These are phyloP conservation scores for Pisolithus thermaeus DNA, from an alignment of 1,284 basidiomycete genomes.

Conservation along the genomic window DNA sequence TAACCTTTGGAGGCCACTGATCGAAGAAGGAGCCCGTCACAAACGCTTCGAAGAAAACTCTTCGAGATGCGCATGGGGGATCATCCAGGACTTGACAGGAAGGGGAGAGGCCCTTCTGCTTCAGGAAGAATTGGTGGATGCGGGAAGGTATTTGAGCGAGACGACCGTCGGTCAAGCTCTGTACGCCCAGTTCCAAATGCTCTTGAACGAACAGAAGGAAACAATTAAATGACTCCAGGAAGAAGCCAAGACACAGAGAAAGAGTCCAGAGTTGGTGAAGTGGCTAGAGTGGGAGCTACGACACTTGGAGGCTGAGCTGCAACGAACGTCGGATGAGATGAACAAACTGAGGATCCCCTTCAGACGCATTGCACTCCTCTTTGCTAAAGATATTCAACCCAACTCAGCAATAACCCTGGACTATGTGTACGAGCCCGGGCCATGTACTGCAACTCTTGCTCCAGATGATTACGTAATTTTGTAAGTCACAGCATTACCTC, in stretches of 20 bases:
- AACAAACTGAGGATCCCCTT: constrained; percentile 13
- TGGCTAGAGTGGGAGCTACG: constrained; percentile 7
- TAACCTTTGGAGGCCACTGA: constrained; percentile 21
- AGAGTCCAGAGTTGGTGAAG: constrained; percentile 2
- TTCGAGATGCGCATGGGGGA: constrained; percentile 1
- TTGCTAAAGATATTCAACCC: too few species aligned
- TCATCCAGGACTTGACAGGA: constrained; percentile 4
- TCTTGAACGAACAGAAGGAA: not conserved
- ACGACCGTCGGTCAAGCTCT: constrained; percentile 16
- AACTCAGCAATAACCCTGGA: too few species aligned
- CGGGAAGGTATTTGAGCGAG: constrained; percentile 13
- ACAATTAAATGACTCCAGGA: not conserved
- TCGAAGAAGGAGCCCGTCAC: constrained; percentile 28
- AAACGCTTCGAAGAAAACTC: constrained; percentile 9
- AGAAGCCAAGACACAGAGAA: not conserved
- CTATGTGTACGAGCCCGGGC: too few species aligned
- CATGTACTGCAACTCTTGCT: too few species aligned
- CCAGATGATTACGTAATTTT: too few species aligned
- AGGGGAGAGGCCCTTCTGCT: constrained; percentile 6
- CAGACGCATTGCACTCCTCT: constrained; percentile 10
- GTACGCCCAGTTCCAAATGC: constrained; percentile 10
- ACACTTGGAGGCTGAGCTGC: not conserved
- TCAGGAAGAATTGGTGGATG: constrained; percentile 18
- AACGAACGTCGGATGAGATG: constrained; percentile 10
- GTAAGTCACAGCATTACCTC: too few species aligned